A percentile compares a stretch with the other conserved stretches of the same genome.
Conservation (phyloP, 2,329 filamentous ascomycete genomes). For the Bisporella sp. region DNA sequence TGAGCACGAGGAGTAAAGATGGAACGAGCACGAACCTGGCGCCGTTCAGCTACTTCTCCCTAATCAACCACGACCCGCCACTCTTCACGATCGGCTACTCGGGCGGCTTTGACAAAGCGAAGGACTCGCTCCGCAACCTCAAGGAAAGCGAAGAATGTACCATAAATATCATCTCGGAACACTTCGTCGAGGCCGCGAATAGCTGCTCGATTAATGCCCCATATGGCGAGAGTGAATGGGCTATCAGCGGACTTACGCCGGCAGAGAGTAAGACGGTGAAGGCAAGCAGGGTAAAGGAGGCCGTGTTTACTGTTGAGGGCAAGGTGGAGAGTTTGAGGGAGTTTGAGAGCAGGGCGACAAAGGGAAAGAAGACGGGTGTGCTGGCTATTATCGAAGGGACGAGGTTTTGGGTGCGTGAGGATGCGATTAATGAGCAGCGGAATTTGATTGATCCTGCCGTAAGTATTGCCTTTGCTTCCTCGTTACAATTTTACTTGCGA, state of each 20-base stretch:
- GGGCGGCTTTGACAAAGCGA: slow-evolving; percentile 43
- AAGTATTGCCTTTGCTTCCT: slow-evolving; percentile 20
- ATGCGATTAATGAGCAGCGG: slow-evolving; percentile 73
- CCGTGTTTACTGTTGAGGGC: slow-evolving; percentile 75
- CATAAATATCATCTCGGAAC: slow-evolving; percentile 82
- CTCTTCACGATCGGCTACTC: slow-evolving; percentile 61
- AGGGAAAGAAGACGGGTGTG: slow-evolving; percentile 68
- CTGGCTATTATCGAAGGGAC: slow-evolving; percentile 76
- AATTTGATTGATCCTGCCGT: slow-evolving; percentile 67
- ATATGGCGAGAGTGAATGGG: slow-evolving; percentile 72
- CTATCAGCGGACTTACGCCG: slow-evolving; percentile 67
- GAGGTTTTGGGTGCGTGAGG: slow-evolving; percentile 82
- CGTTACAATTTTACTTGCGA: slow-evolving; percentile 9
- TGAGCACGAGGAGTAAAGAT: slow-evolving; percentile 50
- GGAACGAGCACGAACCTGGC: slow-evolving; percentile 69
- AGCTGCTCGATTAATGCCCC: slow-evolving; percentile 72
- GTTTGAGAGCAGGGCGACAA: slow-evolving; percentile 64
- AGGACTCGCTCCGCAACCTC: slow-evolving; percentile 75
- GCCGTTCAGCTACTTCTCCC: slow-evolving; percentile 80
- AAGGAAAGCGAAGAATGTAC: slow-evolving; percentile 66
- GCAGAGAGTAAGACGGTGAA: slow-evolving; percentile 59
- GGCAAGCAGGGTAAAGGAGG: slow-evolving; percentile 70
- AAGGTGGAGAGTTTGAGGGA: slow-evolving; percentile 69
- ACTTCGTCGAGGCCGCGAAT: slow-evolving; percentile 84
- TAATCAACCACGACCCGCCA: slow-evolving; percentile 81